Evolutionary conservation across 192 early-diverging fungal genomes (phyloP), one percentile per base, ranked within the genome.

Genomic region (Umbelopsis sp.): DNA sequence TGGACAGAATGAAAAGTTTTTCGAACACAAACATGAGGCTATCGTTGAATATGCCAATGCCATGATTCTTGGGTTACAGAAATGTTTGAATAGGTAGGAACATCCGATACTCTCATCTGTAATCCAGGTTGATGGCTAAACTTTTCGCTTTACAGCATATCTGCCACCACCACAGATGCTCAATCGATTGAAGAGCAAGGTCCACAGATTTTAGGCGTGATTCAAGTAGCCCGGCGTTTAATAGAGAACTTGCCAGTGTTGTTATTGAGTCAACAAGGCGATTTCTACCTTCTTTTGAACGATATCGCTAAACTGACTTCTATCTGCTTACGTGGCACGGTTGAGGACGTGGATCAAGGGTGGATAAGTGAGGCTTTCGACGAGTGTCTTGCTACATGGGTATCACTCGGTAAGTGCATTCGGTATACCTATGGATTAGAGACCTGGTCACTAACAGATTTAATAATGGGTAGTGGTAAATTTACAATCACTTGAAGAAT

Each of bases 341-440:
- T 78, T 3, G 54, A 22, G 1, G 74, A 82, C 31, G 72, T 74
- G 5, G 82, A 81, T 66, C 85, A 86, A 45, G 83, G 76, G 38
- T 86, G 88, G 72, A 80, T 80, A 38, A 78, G 78, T 45, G 90
- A 88, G 24, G 87, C 87, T 0, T 84, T 85, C 43, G 90, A 91
- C 53, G 87, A 90, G 34, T 82, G 86, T 17, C 71, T 91, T 12
- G 83, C 80, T 25, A 82, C 85, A 0, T 91, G 90, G 90, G 83
- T 88, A 0, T 81, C 77, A 24, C 76, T 91, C 22, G 83, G 88
- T 89, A 78, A 52, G 74, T 49, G 47, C 20, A 17, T 2, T 2
- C 47, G 16, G 38, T 1, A 41, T 11, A 11, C 6, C 2, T 1
- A 4, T 21, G 43, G 43, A 2, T 16, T 17, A 16, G 4, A 0